Base-by-base conservation (phyloP, 1,284 basidiomycete genomes). In the Agaricales sp. region DNA sequence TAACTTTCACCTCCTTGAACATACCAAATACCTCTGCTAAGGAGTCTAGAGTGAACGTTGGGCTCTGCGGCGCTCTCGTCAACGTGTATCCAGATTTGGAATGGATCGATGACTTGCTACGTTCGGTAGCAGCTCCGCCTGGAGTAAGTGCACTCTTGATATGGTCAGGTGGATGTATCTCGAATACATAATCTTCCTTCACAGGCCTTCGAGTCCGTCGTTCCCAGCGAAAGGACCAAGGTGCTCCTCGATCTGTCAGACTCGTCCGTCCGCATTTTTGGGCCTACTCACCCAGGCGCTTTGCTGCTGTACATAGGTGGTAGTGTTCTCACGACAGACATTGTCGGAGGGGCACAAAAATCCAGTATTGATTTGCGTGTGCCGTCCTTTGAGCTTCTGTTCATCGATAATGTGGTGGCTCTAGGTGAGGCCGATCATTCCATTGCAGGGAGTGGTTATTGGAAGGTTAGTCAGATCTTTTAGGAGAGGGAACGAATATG, bases 131-230 rank as follows among this genome's bases (percentile, higher is more conserved):
- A 62, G 80, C 92, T 19, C 95, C 95, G 12, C 87, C 89, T 45
- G 93, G 89, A 41, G 91, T 91, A 63, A 54, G 84, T 14, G 30
- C 21, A 45, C 21, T 45, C 12, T 46, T 22, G 39, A 4, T 45
- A 47, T 41, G 37, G 14, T 51, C 12, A 39, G n/a, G n/a, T 35
- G 8, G 30, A 35, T 11, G 11, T 35, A 35, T 8, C 30, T 41
- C 39, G 18, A 16, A 41, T 20, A 8, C 16, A 41, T 41, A 16
- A 41, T 41, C 39, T 16, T 41, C n/a, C n/a, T 49, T 30, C 4
- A 0, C 53, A 92, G 81, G 87, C 88, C 0, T 98, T 99, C 61
- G 93, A 96, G 61, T 79, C 92, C 43, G 92, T 97, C 12, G 81
- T 92, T 18, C 95, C 95, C 0, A 93, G 80, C 53, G 94, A 98